Base-by-base conservation (phyloP, 352 stramenopile species). In the Globisporangium ultimum region DNA sequence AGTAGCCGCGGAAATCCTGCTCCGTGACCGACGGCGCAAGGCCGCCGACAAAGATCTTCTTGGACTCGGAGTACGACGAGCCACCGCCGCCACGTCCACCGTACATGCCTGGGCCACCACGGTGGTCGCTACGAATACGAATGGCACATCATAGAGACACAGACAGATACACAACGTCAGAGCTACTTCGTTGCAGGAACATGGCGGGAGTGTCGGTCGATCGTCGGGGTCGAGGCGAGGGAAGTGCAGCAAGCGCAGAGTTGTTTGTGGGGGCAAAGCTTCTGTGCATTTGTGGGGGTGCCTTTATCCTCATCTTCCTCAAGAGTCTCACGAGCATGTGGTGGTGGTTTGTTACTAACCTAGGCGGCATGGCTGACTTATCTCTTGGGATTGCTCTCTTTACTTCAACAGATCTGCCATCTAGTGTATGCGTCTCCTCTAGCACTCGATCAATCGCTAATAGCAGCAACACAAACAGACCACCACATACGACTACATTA, bases 31-130 rank as follows among this genome's bases (percentile, higher is more conserved):
- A 86, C 15, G 86, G 76, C 18, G 87, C 78, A 40, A 98, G 67
- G 20, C 92, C 92, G 28, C 92, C 92, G 9, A 97, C 91, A 61
- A 98, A 98, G 57, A 98, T 91, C 74, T 98, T 98, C 67, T 95
- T 95, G 50, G 78, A 83, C 63, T 97, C 89, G 28, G 58, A 71
- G 45, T 71, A 82, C 55, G 60, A 43, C 12, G 72, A 66, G 41
- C 58, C 36, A 28, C 63, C 67, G 46, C 58, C 42, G 43, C 61
- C 56, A 17, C 65, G 66, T 36, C 56, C 62, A 49, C 64, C 64
- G 34, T 71, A 63, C 17, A 15, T 28, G 14, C 28, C 51, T 9
- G 36, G 43, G 53, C 51, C 50, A 32, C 63, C 53, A 43, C 64
- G 48, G 32, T 67, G 48, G 46, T 63, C 64, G 22, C 67, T 65